These are phyloP conservation scores for Geosmithia putterillii DNA, from an alignment of 2,329 filamentous ascomycete genomes.

Conservation along the genomic window DNA sequence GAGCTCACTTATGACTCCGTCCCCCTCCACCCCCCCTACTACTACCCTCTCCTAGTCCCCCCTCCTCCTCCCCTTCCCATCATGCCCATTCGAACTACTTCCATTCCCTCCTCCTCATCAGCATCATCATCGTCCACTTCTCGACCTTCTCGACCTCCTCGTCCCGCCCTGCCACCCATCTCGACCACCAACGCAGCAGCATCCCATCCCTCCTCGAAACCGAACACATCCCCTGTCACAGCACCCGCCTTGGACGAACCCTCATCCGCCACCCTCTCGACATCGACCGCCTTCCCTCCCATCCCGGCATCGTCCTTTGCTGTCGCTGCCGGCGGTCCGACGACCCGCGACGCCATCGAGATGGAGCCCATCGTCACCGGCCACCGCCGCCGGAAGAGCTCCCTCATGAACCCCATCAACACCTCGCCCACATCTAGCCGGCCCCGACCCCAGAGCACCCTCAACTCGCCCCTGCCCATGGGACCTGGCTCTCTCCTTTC, in stretches of 20 bases:
- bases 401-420: constrained; percentile 30
- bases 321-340: constrained; percentile 5
- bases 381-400: constrained; percentile 39
- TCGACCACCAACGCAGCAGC: neutral
- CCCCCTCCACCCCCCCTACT: neutral
- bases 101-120: constrained; percentile 2
- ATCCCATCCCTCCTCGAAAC: neutral
- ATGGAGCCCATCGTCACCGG: constrained; percentile 39
- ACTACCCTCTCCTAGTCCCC: neutral
- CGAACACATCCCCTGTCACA: neutral
- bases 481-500: neutral
- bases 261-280: neutral
- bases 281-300: neutral
- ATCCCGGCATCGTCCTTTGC: constrained; percentile 4
- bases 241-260: constrained; percentile 1
- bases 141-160: neutral
- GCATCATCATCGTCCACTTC: no score
- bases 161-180: constrained; percentile 4
- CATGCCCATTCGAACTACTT: neutral
- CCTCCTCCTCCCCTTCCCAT: neutral
- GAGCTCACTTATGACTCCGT: no score
- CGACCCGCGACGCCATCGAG: constrained; percentile 32
- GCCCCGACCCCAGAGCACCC: constrained; percentile 10
- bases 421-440: constrained; percentile 11
- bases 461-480: neutral